Evolutionary conservation across 768 basidiomycete genomes (phyloP).

Genomic region (Trametes gibbosa): DNA sequence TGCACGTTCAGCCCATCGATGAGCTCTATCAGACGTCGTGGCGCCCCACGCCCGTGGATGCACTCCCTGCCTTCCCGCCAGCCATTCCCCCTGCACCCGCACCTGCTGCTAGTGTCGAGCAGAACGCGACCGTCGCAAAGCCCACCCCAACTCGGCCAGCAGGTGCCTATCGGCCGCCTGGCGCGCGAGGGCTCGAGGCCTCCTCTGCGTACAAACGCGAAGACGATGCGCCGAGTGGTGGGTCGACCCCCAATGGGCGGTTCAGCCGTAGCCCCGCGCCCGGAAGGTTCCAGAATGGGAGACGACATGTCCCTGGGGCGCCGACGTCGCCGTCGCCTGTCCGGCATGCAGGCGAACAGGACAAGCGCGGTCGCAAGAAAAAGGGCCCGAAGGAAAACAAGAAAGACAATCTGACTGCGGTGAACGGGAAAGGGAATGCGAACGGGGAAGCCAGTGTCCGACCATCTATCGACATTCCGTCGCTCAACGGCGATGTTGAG

Average conservation of each 20-base stretch:
- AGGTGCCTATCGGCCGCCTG: constrained; percentile 92
- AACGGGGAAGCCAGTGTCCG: constrained; percentile 22
- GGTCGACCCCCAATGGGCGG: constrained; percentile 59
- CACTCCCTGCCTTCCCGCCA: constrained; percentile 63
- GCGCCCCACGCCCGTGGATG: constrained; percentile 71
- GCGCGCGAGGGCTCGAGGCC: constrained; percentile 85
- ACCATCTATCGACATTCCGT: constrained; percentile 38
- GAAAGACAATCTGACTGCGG: constrained; percentile 30
- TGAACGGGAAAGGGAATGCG: neutral
- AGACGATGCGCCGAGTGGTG: constrained; percentile 68
- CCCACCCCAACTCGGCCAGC: constrained; percentile 61
- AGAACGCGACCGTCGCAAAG: constrained; percentile 49
- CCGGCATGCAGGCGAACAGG: constrained; percentile 40
- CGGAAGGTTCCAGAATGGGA: constrained; percentile 37
- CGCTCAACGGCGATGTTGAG: constrained; percentile 19
- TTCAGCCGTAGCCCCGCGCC: constrained; percentile 58
- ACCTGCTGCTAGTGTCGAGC: constrained; percentile 56
- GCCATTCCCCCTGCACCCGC: constrained; percentile 66
- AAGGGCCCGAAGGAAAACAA: constrained; percentile 46
- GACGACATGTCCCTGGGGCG: constrained; percentile 73
- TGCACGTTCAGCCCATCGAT: constrained; percentile 78
- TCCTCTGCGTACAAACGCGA: constrained; percentile 89
- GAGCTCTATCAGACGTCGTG: constrained; percentile 90
- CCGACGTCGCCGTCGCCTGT: constrained; percentile 48
- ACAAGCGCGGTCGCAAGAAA: constrained; percentile 59